These are phyloP conservation scores for Paspalum notatum DNA, from an alignment of 176 grass and related monocot genomes.

Conservation along the genomic window DNA sequence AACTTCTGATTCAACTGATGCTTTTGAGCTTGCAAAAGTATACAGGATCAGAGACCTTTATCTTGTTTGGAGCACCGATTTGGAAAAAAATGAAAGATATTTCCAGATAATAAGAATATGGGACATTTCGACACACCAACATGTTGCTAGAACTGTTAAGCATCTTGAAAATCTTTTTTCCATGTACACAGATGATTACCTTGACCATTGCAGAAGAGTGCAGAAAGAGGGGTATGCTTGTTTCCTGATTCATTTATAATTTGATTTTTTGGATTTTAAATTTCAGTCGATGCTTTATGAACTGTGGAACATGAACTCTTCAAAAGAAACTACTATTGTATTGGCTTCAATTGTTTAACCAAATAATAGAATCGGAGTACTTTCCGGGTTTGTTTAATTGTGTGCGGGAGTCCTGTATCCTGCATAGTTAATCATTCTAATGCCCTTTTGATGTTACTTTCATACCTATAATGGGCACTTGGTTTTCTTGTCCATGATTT, in stretches of 20 bases:
- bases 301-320: neutral
- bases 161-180: constrained; percentile 75
- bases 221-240: constrained; percentile 52
- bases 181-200: constrained; percentile 74
- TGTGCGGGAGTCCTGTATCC: neutral
- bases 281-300: constrained; percentile 2
- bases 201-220: constrained; percentile 58
- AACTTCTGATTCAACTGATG: constrained; percentile 22
- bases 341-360: neutral
- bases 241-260: neutral
- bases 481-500: neutral
- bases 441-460: neutral
- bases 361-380: neutral
- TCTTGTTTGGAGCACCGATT: constrained; percentile 81
- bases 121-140: constrained; percentile 57
- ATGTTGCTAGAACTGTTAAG: constrained; percentile 55
- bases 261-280: neutral
- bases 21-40: constrained; percentile 56
- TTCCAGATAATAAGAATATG: constrained; percentile 79
- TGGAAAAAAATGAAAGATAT: constrained; percentile 63
- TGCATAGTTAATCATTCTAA: neutral
- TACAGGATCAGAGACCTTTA: constrained; percentile 51
- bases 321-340: neutral
- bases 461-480: neutral
- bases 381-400: neutral